phyloP scores from a whole-genome alignment of 2,329 filamentous ascomycete genomes.

The Penicillium sp. region DNA sequence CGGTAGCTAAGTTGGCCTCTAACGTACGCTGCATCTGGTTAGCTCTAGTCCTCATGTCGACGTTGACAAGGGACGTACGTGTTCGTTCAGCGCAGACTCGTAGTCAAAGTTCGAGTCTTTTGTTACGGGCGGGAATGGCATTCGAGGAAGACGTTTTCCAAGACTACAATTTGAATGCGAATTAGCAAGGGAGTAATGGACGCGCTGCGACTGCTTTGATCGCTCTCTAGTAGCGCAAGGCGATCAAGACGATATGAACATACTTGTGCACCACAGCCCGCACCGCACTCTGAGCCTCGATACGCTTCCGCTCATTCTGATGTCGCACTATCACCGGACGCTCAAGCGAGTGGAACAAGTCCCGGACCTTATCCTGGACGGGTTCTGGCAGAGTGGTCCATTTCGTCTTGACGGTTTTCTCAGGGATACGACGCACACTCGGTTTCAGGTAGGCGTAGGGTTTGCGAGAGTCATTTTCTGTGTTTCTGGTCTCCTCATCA shows the following conservation, averaged over 20 bases:
- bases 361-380: constrained; percentile 50
- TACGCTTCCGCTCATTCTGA: constrained; percentile 49
- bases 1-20: constrained; percentile 48
- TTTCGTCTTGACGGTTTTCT: constrained; percentile 53
- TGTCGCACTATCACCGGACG: constrained; percentile 52
- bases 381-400: constrained; percentile 53
- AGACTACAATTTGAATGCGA: constrained; percentile 35
- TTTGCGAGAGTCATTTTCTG: constrained; percentile 32
- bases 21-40: constrained; percentile 41
- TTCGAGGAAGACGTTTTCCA: constrained; percentile 50
- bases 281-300: constrained; percentile 50
- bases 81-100: constrained; percentile 51
- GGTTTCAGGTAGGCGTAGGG: constrained; percentile 49
- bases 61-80: constrained; percentile 38
- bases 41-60: constrained; percentile 9
- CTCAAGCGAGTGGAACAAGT: constrained; percentile 50
- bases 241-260: constrained; percentile 15
- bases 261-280: constrained; percentile 52
- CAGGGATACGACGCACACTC: constrained; percentile 49
- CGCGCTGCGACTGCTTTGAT: not conserved
- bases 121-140: constrained; percentile 53
- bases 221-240: not conserved
- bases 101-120: constrained; percentile 53
- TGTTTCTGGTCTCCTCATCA: constrained; percentile 27
- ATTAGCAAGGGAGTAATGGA: not conserved